A percentile compares a stretch with the other conserved stretches of the same genome.
Evolutionary conservation across 352 stramenopile species (phyloP).

Genomic region (Pythium grandisporangium): DNA sequence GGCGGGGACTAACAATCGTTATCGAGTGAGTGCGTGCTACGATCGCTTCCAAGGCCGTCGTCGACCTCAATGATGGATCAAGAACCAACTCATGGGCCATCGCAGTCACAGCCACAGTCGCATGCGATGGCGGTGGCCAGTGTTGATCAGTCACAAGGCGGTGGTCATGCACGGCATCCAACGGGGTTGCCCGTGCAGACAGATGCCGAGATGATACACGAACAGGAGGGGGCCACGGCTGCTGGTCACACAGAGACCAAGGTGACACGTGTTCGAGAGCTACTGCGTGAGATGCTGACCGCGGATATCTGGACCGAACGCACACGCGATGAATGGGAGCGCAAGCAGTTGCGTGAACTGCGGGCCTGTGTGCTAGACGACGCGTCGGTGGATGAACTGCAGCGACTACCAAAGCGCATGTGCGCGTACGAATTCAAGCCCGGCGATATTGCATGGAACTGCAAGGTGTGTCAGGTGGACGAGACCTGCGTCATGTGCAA

Average conservation of each 20-base stretch:
- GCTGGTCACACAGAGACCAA: too few species aligned
- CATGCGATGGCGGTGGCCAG: too few species aligned
- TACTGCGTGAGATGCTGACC: slow-evolving; percentile 52
- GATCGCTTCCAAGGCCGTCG: too few species aligned
- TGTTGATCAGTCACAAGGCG: too few species aligned
- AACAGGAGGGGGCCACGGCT: neutral
- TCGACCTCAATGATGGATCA: too few species aligned
- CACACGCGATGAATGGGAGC: slow-evolving; percentile 41
- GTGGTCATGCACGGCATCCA: too few species aligned
- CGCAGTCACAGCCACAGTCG: too few species aligned
- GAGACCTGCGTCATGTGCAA: slow-evolving; percentile 97
- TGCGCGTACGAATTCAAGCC: slow-evolving; percentile 92
- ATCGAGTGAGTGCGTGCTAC: too few species aligned
- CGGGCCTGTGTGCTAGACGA: slow-evolving; percentile 53
- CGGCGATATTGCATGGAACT: slow-evolving; percentile 98
- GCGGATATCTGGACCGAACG: slow-evolving; percentile 38
- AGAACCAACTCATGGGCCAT: too few species aligned
- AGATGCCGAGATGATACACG: too few species aligned
- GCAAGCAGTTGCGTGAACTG: slow-evolving; percentile 30
- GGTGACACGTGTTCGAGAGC: slow-evolving; percentile 18
- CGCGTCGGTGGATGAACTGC: slow-evolving; percentile 38
- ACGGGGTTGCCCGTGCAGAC: too few species aligned
- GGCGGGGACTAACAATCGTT: too few species aligned
- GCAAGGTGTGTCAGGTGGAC: slow-evolving; percentile 88
- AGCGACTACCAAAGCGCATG: slow-evolving; percentile 68